phyloP scores from a whole-genome alignment of 495 filamentous ascomycete species.

The Amorphotheca resinae region DNA sequence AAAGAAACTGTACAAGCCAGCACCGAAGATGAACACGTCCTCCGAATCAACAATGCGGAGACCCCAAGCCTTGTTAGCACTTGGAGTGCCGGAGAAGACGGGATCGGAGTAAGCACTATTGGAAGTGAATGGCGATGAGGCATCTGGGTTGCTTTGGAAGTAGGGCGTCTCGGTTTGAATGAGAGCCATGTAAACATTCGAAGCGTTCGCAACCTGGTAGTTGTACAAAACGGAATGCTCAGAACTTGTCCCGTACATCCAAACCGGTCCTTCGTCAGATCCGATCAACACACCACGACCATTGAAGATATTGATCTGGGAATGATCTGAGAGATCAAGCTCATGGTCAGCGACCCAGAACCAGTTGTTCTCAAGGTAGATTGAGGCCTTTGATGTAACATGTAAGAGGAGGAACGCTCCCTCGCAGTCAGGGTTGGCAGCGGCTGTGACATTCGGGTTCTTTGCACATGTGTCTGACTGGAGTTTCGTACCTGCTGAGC shows the following conservation, averaged over 20 bases:
- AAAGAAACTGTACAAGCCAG: conserved; percentile 79
- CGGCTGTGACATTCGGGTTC: conserved; percentile 44
- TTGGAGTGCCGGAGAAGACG: conserved; percentile 49
- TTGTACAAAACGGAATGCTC: conserved; percentile 86
- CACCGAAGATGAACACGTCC: conserved; percentile 62
- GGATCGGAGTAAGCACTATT: conserved; percentile 61
- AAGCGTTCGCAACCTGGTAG: conserved; percentile 66
- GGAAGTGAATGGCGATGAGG: conserved; percentile 52
- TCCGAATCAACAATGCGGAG: conserved; percentile 61
- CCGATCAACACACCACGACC: conserved; percentile 57
- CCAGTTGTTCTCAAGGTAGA: conserved; percentile 89
- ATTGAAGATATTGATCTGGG: conserved; percentile 85
- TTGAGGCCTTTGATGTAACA: conserved; percentile 52
- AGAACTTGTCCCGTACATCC: conserved; percentile 66
- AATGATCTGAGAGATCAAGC: conserved; percentile 62
- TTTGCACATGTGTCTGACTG: conserved; percentile 66
- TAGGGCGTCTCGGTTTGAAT: conserved; percentile 94
- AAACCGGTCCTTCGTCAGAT: conserved; percentile 40
- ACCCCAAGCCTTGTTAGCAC: conserved; percentile 69
- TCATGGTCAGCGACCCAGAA: conserved; percentile 94
- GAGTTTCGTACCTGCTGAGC: conserved; percentile 66
- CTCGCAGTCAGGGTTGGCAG: conserved; percentile 40
- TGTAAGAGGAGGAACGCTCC: conserved; percentile 77
- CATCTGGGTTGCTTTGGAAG: conserved; percentile 74
- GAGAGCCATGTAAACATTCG: conserved; percentile 71